A percentile compares a stretch with the other conserved stretches of the same genome.
Conservation (phyloP, 208 protist genomes). For the Leishmania martiniquensis region DNA sequence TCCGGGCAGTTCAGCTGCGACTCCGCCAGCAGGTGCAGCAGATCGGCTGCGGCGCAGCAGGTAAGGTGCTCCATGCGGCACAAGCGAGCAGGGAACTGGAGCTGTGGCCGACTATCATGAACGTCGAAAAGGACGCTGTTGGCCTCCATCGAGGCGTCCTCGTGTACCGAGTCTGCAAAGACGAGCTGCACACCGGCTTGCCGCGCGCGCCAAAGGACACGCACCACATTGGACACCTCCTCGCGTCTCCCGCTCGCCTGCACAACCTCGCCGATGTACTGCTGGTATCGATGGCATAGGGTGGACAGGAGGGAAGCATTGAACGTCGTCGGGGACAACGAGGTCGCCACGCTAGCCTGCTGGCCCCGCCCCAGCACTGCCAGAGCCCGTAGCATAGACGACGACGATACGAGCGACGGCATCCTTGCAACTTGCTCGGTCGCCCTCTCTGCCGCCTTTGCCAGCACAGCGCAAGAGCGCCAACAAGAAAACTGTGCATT, state of each 20-base stretch:
- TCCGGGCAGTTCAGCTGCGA: not conserved
- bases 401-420: not conserved
- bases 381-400: conserved; percentile 9
- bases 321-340: not conserved
- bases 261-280: not conserved
- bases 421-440: not conserved
- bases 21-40: conserved; percentile 15
- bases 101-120: not conserved
- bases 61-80: not conserved
- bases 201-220: conserved; percentile 10
- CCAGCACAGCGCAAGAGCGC: not conserved
- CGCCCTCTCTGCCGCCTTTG: not conserved
- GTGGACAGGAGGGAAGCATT: not conserved
- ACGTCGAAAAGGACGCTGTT: not conserved
- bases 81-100: conserved; percentile 7
- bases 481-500: not conserved
- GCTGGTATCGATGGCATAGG: conserved; percentile 19
- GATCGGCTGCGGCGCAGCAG: conserved; percentile 6
- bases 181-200: conserved; percentile 12
- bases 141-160: not conserved
- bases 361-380: not conserved
- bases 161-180: not conserved
- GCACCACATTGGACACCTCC: conserved; percentile 1
- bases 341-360: not conserved
- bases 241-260: not conserved